Conservation (phyloP, 1,284 basidiomycete genomes). For the Trichosporon inkin region DNA sequence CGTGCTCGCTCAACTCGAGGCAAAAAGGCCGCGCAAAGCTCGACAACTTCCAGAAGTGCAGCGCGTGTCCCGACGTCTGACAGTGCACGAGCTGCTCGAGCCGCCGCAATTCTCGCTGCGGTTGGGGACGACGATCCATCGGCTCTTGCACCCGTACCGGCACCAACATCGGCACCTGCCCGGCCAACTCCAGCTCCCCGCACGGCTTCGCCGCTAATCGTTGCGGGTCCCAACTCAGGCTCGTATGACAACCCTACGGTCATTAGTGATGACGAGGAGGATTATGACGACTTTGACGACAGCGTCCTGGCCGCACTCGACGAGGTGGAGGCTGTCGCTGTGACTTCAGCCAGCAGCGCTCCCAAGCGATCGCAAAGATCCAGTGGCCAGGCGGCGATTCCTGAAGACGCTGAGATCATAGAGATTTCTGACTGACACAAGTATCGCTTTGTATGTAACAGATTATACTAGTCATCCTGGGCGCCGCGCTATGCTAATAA, state of each 20-base stretch:
- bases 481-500: not conserved
- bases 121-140: not conserved
- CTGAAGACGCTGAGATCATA: constrained; percentile 12
- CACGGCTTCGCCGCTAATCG: not conserved
- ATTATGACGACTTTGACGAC: constrained; percentile 24
- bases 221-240: not conserved
- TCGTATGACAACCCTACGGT: not conserved
- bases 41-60: not conserved
- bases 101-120: constrained; percentile 19
- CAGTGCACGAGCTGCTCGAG: constrained; percentile 14
- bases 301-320: constrained; percentile 27
- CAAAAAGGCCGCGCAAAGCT: not conserved
- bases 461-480: not conserved
- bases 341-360: not conserved
- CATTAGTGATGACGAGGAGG: constrained; percentile 13
- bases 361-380: not conserved
- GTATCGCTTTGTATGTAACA: not conserved
- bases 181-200: not conserved
- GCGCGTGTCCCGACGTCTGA: constrained; percentile 9
- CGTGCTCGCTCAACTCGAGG: not conserved
- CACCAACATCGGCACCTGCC: not conserved
- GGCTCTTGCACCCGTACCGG: not conserved
- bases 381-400: not conserved
- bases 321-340: constrained; percentile 23
- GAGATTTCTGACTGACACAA: constrained; percentile 12